Base-by-base conservation (phyloP, 768 basidiomycete genomes). In the Strobilomyces confusus region DNA sequence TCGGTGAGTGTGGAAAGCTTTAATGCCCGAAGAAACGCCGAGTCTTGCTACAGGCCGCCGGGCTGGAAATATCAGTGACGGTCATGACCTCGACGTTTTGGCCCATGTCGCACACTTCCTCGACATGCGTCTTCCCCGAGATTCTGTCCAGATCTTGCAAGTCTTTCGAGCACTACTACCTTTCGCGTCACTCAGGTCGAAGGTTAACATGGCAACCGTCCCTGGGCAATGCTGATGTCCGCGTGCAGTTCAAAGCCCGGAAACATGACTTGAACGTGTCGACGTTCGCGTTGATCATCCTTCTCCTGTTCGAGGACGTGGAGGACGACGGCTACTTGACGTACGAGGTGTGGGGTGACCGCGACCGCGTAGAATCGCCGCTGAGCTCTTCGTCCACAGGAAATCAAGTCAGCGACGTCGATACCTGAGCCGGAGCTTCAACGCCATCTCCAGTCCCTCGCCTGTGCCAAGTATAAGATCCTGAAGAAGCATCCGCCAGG, bases 51-150 rank as follows among this genome's bases (percentile, higher is more conserved):
- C 61, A 97, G 92, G 68, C 81, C 9, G 86, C 87, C 4, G 76
- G 80, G 4, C 78, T 95, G 58, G 91, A 95, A 37, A 78, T 98
- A 34, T 84, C 81, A 1, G 92, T 98, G 38, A 94, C 79, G 6
- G 88, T 99, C 45, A 93, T 98, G 83, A 98, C 97, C 0, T 90
- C 95, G 2, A 95, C 94, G 4, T 92, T 90, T 69, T 99, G 97
- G 97, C 97, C 97, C 0, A 87, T 86, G 75, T 77, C 86, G 2
- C 80, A 86, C 54, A 77, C 80, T 3, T 70, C 78, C 11, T 73
- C 84, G 3, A 64, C 82, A 0, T 97, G 92, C 61, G 82, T 73
- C 5, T 74, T 98, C 37, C 85, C 93, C 0, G 67, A 78, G 15
- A 69, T 78, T 15, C 77, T 99, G 62, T 66, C 80, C 20, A 78